Conservation (phyloP, 2,329 filamentous ascomycete species). For the Aspergillus sp. region DNA sequence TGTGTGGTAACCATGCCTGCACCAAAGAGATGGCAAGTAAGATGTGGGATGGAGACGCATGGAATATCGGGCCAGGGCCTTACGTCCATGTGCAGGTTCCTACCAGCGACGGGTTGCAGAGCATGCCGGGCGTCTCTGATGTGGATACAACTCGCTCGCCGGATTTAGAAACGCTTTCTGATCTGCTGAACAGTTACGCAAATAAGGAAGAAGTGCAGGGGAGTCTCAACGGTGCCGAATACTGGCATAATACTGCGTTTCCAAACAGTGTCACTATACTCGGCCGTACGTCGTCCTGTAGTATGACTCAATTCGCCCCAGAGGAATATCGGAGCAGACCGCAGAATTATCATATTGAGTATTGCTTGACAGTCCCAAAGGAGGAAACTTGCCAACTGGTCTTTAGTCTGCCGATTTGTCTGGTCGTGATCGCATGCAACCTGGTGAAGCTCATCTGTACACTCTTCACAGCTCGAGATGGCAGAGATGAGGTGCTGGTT, state of each 20-base stretch:
- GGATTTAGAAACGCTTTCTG: too few species aligned
- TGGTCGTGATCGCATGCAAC: slow-evolving; percentile 27
- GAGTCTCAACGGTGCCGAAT: too few species aligned
- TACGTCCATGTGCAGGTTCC: background rate
- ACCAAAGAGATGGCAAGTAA: background rate
- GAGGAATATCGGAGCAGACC: background rate
- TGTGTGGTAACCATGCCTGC: slow-evolving; percentile 1
- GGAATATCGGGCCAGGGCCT: background rate
- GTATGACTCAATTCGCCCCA: background rate
- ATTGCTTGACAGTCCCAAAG: slow-evolving; percentile 23
- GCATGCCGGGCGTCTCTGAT: background rate
- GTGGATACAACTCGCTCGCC: background rate
- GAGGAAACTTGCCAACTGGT: slow-evolving; percentile 22
- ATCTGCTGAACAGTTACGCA: too few species aligned
- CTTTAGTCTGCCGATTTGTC: slow-evolving; percentile 19
- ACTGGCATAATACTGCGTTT: too few species aligned
- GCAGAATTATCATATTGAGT: slow-evolving; percentile 4
- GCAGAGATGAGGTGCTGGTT: slow-evolving; percentile 15
- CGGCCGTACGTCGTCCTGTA: background rate
- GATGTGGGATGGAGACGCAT: background rate
- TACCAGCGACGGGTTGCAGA: background rate
- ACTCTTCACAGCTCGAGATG: slow-evolving; percentile 13
- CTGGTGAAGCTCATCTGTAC: slow-evolving; percentile 25
- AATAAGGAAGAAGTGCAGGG: too few species aligned
- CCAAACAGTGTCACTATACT: background rate